Conservation (phyloP, 2,329 filamentous ascomycete genomes). For the Periconia digitata region DNA sequence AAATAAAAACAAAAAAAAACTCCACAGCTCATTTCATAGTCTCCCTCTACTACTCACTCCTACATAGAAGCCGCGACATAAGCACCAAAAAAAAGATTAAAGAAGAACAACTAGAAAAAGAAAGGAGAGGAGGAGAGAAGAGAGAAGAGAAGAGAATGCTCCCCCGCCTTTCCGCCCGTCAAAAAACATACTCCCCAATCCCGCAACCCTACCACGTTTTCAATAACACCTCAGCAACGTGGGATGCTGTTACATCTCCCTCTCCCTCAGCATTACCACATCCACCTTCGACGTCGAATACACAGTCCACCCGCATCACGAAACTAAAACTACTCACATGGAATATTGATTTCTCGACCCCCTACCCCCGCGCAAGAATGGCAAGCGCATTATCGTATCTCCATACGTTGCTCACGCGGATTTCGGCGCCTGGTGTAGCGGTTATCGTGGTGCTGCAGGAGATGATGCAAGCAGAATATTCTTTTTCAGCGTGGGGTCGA, state of each 20-base stretch:
- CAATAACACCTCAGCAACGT: background rate
- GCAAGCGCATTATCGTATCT: constrained; percentile 43
- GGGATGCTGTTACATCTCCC: background rate
- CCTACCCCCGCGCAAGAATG: constrained; percentile 44
- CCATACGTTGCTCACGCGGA: constrained; percentile 20
- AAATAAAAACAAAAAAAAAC: too few relatives aligned
- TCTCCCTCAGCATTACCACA: background rate
- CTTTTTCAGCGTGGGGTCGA: too few relatives aligned
- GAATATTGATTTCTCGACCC: constrained; percentile 53
- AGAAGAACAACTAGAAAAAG: too few relatives aligned
- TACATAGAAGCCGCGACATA: too few relatives aligned
- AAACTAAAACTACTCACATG: constrained; percentile 36
- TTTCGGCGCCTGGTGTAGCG: constrained; percentile 22
- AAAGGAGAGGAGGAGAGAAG: too few relatives aligned
- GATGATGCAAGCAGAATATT: constrained; percentile 40
- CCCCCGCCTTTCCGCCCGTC: background rate
- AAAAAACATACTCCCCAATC: background rate
- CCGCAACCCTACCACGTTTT: background rate
- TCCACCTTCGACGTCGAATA: background rate
- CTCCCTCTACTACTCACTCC: too few relatives aligned
- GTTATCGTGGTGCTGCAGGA: constrained; percentile 56
- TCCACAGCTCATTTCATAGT: too few relatives aligned
- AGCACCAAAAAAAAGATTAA: too few relatives aligned
- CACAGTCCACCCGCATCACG: background rate
- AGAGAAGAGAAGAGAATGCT: background rate